phyloP scores from a whole-genome alignment of 2,329 filamentous ascomycete species.

The Alternaria arborescens region DNA sequence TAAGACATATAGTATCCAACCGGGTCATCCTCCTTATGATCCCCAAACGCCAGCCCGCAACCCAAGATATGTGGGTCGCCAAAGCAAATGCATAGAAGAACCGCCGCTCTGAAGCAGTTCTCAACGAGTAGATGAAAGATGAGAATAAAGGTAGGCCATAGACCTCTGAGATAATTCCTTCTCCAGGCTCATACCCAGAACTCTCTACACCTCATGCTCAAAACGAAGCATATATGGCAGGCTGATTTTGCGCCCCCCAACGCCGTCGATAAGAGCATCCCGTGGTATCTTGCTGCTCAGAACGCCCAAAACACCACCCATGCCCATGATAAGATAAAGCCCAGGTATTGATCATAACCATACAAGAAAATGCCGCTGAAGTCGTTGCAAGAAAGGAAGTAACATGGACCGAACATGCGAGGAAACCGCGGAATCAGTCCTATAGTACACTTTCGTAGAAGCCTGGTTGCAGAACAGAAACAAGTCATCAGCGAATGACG shows the following conservation, averaged over 20 bases:
- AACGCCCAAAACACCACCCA: conserved; percentile 13
- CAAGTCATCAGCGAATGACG: conserved; percentile 70
- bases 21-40: not conserved
- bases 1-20: not conserved
- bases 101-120: not conserved
- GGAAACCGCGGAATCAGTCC: not conserved
- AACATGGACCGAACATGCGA: not conserved
- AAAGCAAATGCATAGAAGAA: conserved; percentile 23
- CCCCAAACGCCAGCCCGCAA: conserved; percentile 21
- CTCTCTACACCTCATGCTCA: not conserved
- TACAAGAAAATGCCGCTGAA: conserved; percentile 12
- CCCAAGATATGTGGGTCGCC: not conserved
- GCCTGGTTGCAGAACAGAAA: not conserved
- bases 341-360: conserved; percentile 10
- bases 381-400: not conserved
- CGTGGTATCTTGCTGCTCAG: conserved; percentile 14
- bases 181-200: conserved; percentile 44
- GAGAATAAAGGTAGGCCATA: not conserved
- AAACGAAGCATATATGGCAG: not conserved
- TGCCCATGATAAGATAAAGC: conserved; percentile 1
- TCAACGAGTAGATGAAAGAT: not conserved
- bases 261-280: conserved; percentile 10
- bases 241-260: not conserved
- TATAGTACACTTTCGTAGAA: conserved; percentile 14
- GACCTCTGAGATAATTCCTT: conserved; percentile 8